A percentile compares a stretch with the other conserved stretches of the same genome.
Evolutionary conservation across 2,329 filamentous ascomycete species (phyloP).

Genomic region (Colletotrichum salicis): DNA sequence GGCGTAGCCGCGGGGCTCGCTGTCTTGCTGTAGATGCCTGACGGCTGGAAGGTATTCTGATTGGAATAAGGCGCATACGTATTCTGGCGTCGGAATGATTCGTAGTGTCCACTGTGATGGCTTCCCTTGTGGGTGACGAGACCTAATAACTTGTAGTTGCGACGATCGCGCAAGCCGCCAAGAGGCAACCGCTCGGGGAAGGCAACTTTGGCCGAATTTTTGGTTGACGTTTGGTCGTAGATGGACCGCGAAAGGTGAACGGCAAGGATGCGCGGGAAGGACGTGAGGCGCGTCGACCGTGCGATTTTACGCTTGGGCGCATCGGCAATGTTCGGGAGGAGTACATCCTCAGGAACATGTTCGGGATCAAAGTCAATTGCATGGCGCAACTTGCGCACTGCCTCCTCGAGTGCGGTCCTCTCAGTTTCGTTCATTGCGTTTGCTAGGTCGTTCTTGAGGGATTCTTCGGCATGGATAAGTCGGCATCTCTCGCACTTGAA

Average conservation of each 20-base stretch:
- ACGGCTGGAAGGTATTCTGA: slow-evolving; percentile 79
- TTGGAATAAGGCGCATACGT: slow-evolving; percentile 81
- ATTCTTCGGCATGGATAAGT: slow-evolving; percentile 79
- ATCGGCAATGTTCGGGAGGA: slow-evolving; percentile 77
- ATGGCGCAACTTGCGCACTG: slow-evolving; percentile 64
- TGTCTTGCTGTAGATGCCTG: slow-evolving; percentile 76
- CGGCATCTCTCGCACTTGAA: slow-evolving; percentile 96
- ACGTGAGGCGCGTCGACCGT: slow-evolving; percentile 85
- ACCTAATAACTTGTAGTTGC: slow-evolving; percentile 84
- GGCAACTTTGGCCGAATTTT: slow-evolving; percentile 93
- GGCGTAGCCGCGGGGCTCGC: slow-evolving; percentile 65
- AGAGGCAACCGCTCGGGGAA: slow-evolving; percentile 90
- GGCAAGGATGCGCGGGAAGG: slow-evolving; percentile 89
- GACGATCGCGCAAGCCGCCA: slow-evolving; percentile 80
- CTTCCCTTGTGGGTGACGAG: slow-evolving; percentile 95
- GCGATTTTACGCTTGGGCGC: slow-evolving; percentile 87
- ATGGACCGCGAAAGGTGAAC: slow-evolving; percentile 95
- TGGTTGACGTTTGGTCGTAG: slow-evolving; percentile 85
- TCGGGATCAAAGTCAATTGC: slow-evolving; percentile 88
- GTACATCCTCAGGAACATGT: slow-evolving; percentile 74
- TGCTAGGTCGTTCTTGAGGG: slow-evolving; percentile 69
- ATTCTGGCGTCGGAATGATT: slow-evolving; percentile 91
- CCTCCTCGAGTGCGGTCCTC: slow-evolving; percentile 63
- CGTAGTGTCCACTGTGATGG: slow-evolving; percentile 96
- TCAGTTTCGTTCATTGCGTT: slow-evolving; percentile 65